phyloP scores from a whole-genome alignment of 2,329 filamentous ascomycete genomes.

The Stagonosporopsis chrysanthemi region DNA sequence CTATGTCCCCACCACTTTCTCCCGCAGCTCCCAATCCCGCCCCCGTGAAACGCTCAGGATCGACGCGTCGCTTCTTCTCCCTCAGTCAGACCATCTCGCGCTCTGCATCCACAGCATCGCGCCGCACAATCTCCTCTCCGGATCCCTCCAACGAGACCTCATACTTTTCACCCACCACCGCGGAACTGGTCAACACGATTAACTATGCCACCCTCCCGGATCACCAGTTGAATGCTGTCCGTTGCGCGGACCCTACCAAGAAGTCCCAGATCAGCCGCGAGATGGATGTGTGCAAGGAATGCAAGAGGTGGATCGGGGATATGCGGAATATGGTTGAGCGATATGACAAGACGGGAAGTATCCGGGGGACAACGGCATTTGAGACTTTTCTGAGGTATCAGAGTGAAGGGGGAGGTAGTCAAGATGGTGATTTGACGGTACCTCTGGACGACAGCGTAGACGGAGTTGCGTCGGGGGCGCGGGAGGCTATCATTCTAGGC shows the following conservation, averaged over 20 bases:
- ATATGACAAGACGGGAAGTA: slow-evolving; percentile 42
- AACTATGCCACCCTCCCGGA: slow-evolving; percentile 36
- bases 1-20: slow-evolving; percentile 38
- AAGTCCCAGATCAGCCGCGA: slow-evolving; percentile 33
- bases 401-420: slow-evolving; percentile 27
- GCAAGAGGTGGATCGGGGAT: slow-evolving; percentile 34
- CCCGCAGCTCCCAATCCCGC: slow-evolving; percentile 19
- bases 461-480: slow-evolving; percentile 22
- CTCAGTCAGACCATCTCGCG: slow-evolving; percentile 36
- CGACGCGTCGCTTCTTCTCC: slow-evolving; percentile 37
- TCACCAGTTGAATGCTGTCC: slow-evolving; percentile 34
- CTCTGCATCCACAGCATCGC: slow-evolving; percentile 30
- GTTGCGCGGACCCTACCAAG: slow-evolving; percentile 28
- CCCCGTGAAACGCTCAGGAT: slow-evolving; percentile 31
- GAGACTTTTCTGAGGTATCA: slow-evolving; percentile 40
- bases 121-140: slow-evolving; percentile 26
- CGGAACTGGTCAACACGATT: slow-evolving; percentile 7
- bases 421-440: slow-evolving; percentile 33
- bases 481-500: slow-evolving; percentile 36
- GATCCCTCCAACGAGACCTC: slow-evolving; percentile 24
- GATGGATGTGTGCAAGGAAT: slow-evolving; percentile 42
- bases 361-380: slow-evolving; percentile 41
- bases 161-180: slow-evolving; percentile 5
- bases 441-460: slow-evolving; percentile 26
- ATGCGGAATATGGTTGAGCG: slow-evolving; percentile 43